A percentile compares a stretch with the other conserved stretches of the same genome.
phyloP scores from a whole-genome alignment of 441 rosid species.

The Erodium chrysanthum region DNA sequence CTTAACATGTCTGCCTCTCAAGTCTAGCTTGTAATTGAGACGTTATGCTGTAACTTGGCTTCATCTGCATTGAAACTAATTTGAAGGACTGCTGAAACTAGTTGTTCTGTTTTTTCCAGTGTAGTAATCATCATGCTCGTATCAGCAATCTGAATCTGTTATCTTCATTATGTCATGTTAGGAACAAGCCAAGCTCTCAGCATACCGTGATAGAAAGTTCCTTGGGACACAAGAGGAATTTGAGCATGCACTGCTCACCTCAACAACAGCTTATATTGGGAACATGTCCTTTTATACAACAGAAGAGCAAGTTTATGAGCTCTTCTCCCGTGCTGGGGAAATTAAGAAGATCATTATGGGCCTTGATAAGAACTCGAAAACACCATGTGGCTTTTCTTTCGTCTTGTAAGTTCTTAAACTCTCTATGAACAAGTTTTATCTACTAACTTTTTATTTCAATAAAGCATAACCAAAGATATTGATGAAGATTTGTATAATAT shows the following conservation, averaged over 20 bases:
- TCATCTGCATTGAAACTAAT: background rate
- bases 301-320: conserved; percentile 95
- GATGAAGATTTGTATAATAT: background rate
- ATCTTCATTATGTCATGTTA: conserved; percentile 14
- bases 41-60: background rate
- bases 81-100: background rate
- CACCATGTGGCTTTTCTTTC: conserved; percentile 95
- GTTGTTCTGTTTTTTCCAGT: background rate
- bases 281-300: conserved; percentile 93
- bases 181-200: conserved; percentile 77
- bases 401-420: conserved; percentile 42
- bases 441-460: background rate
- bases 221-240: conserved; percentile 83
- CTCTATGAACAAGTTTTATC: background rate
- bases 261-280: conserved; percentile 71
- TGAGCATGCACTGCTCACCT: conserved; percentile 52
- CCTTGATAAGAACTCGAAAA: conserved; percentile 81
- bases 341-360: conserved; percentile 94
- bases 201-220: conserved; percentile 72
- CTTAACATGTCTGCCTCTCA: too few species aligned
- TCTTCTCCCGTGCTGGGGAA: conserved; percentile 85
- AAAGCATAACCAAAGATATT: background rate
- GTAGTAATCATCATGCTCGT: background rate
- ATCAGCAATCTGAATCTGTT: background rate
- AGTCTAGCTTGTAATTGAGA: too few species aligned